Percentiles rank a stretch among this genome's conserved stretches.
These are phyloP conservation scores for Pythium apleroticum DNA, from an alignment of 352 stramenopile genomes.

Conservation along the genomic window DNA sequence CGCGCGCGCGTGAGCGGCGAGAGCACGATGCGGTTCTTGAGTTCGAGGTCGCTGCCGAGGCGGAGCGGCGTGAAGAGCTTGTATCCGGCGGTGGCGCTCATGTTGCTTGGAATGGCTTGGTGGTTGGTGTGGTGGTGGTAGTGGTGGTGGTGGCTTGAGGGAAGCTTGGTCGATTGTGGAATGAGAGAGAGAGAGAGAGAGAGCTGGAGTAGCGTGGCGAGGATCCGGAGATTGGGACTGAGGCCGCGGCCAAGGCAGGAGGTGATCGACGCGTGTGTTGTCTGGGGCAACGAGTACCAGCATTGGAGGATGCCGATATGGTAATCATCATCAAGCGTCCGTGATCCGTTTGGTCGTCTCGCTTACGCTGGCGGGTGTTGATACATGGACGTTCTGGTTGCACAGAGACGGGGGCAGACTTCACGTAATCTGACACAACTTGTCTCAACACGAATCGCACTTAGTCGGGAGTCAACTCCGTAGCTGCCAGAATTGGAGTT, in stretches of 20 bases:
- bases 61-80: slow-evolving; percentile 22
- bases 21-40: slow-evolving; percentile 42
- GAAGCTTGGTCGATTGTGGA: not conserved
- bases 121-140: no score
- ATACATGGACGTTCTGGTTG: not conserved
- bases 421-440: not conserved
- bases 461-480: no score
- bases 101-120: not conserved
- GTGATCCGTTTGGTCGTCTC: not conserved
- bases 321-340: no score
- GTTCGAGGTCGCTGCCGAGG: not conserved
- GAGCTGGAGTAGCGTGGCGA: no score
- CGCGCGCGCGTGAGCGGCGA: slow-evolving; percentile 33
- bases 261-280: no score
- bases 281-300: no score
- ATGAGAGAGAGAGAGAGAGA: no score
- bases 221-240: no score
- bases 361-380: not conserved
- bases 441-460: no score
- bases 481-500: no score
- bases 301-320: no score
- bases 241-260: no score
- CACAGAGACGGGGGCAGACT: not conserved
- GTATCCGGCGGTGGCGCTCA: not conserved
- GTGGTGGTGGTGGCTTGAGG: not conserved